These are phyloP conservation scores for Begonia masoniana DNA, from an alignment of 306 rosid species.

Conservation along the genomic window DNA sequence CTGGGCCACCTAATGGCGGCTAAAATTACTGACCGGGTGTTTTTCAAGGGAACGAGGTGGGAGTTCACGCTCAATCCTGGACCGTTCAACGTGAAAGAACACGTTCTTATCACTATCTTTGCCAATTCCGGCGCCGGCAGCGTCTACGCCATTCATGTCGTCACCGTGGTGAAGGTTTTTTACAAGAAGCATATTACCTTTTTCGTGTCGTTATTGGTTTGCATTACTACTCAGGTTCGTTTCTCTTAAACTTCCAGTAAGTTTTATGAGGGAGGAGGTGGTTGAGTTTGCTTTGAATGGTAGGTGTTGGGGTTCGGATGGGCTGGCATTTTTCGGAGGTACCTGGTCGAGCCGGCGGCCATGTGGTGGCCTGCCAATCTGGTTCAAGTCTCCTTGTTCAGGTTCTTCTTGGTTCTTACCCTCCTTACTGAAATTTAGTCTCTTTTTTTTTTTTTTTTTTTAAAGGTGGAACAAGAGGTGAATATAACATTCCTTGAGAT, in stretches of 20 bases:
- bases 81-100: slow-evolving; percentile 85
- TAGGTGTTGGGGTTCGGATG: slow-evolving; percentile 92
- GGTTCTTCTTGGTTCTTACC: slow-evolving; percentile 18
- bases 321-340: slow-evolving; percentile 84
- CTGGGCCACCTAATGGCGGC: slow-evolving; percentile 81
- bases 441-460: no score
- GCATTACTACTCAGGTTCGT: slow-evolving; percentile 73
- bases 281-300: slow-evolving; percentile 17
- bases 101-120: slow-evolving; percentile 82
- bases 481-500: no score
- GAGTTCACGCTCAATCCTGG: slow-evolving; percentile 78
- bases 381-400: slow-evolving; percentile 94
- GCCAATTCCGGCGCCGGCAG: slow-evolving; percentile 94
- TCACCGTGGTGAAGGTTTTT: slow-evolving; percentile 66
- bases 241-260: neutral
- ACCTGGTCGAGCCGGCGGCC: slow-evolving; percentile 82
- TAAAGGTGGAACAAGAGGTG: no score
- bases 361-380: slow-evolving; percentile 99
- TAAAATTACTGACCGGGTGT: slow-evolving; percentile 31
- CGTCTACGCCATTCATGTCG: slow-evolving; percentile 80
- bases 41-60: slow-evolving; percentile 42
- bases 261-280: neutral
- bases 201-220: slow-evolving; percentile 53
- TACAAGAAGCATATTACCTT: slow-evolving; percentile 44
- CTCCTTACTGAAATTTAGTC: no score